phyloP scores from a whole-genome alignment of 352 stramenopile genomes.

The Globisporangium nodosum region DNA sequence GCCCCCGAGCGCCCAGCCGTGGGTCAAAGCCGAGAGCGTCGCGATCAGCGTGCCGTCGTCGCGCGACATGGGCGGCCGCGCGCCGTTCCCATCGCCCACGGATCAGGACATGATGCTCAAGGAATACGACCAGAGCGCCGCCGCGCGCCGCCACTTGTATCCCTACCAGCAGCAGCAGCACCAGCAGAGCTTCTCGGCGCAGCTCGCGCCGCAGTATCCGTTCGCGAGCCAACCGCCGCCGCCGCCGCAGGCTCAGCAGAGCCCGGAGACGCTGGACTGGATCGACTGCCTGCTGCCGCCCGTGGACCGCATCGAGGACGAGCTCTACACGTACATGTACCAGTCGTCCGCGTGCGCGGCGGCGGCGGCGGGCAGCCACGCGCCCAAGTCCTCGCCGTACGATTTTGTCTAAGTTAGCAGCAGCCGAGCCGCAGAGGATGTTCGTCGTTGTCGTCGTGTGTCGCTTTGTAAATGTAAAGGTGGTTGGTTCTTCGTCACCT shows the following conservation, averaged over 20 bases:
- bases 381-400: conserved; percentile 22
- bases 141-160: conserved; percentile 15
- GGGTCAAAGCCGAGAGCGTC: conserved; percentile 15
- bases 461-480: background rate
- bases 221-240: background rate
- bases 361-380: conserved; percentile 5
- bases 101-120: conserved; percentile 29
- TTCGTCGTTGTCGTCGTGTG: background rate
- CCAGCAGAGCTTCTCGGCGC: background rate
- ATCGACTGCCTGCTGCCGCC: conserved; percentile 48
- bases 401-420: conserved; percentile 27
- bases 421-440: background rate
- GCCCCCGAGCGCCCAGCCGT: background rate
- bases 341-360: conserved; percentile 5
- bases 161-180: conserved; percentile 10
- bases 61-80: conserved; percentile 16
- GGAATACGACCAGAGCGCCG: conserved; percentile 24
- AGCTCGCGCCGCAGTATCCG: background rate
- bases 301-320: conserved; percentile 25
- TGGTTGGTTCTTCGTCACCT: no score
- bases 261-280: conserved; percentile 42
- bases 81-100: conserved; percentile 17
- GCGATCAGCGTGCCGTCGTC: conserved; percentile 15
- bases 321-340: conserved; percentile 40
- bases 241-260: conserved; percentile 4